Evolutionary conservation across 805 yeast genomes (phyloP), one percentile per base, ranked within the genome.

Genomic region (Cyberlindnera euphorbiiphila): DNA sequence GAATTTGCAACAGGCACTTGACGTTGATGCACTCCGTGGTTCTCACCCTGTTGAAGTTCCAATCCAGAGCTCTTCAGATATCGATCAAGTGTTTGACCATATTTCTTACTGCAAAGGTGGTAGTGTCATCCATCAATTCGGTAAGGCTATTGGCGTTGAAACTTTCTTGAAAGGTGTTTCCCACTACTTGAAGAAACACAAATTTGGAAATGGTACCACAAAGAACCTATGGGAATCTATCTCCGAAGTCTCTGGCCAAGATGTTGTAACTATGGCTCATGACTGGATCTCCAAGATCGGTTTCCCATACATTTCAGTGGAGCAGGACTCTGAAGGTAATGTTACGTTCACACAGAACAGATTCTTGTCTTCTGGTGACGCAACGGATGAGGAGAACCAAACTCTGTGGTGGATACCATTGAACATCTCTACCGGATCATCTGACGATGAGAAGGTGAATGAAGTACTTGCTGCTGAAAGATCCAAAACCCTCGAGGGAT

Each of bases 41-140:
- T 83, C 93, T 18, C 95, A 85, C 59, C 93, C 94, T 20, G 79
- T 85, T 49, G 89, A 85, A 60, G 89, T 85, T 24, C 88, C 91
- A 19, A 85, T 85, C 26, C 72, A 75, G 57, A 72, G 74, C 42
- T 86, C 87, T 13, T 79, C 76, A 47, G 89, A 85, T 55, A 81
- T 85, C 51, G 83, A 82, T 59, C 93, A 85, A 66, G 81, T 85
- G 43, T 85, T 85, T 58, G 94, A 85, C 58, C 84, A 86, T 34
- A 85, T 85, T 47, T 83, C 93, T 12, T 85, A 85, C 59, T 67
- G 81, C 32, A 85, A 85, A 61, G 95, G 95, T 52, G 80, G 89
- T n/a, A 73, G 85, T 19, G 69, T 82, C 41, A 72, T 83, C 58
- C 76, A 85, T 57, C 85, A 82, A 88, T 70, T 84, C 47, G 76